Conservation (phyloP, 768 basidiomycete genomes). For the Pleurotus pulmonarius region DNA sequence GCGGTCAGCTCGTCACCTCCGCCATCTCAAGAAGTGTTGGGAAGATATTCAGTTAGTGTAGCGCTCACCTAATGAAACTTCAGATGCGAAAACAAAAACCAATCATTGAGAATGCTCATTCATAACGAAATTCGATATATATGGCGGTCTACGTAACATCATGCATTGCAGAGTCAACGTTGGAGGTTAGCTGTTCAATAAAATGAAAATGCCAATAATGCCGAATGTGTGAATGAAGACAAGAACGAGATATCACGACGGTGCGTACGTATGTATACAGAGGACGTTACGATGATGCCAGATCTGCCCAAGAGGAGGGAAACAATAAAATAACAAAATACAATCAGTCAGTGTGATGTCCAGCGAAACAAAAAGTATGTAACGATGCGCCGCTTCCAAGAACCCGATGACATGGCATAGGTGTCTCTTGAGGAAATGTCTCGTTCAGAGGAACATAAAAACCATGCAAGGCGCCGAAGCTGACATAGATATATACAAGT, state of each 20-base stretch:
- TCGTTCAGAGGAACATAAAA: not conserved
- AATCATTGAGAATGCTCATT: too few relatives aligned
- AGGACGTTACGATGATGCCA: slow-evolving; percentile 7
- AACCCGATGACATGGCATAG: not conserved
- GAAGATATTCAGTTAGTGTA: slow-evolving; percentile 58
- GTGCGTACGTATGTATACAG: not conserved
- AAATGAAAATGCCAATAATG: not conserved
- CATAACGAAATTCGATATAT: too few relatives aligned
- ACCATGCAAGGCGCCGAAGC: not conserved
- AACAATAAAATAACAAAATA: slow-evolving; percentile 2
- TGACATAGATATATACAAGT: slow-evolving; percentile 1
- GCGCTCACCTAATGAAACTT: too few relatives aligned
- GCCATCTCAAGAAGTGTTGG: slow-evolving; percentile 82
- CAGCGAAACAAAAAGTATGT: not conserved
- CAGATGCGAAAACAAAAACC: too few relatives aligned
- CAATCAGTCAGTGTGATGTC: not conserved
- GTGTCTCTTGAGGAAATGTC: not conserved
- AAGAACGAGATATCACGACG: not conserved
- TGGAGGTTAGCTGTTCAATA: not conserved
- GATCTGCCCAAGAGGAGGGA: slow-evolving; percentile 1
- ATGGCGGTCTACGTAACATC: too few relatives aligned
- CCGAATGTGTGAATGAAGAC: not conserved
- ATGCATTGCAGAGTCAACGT: too few relatives aligned
- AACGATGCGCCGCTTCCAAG: not conserved
- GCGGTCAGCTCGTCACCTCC: slow-evolving; percentile 79